Conservation (phyloP, 441 rosid genomes). For the Manihot esculenta region DNA sequence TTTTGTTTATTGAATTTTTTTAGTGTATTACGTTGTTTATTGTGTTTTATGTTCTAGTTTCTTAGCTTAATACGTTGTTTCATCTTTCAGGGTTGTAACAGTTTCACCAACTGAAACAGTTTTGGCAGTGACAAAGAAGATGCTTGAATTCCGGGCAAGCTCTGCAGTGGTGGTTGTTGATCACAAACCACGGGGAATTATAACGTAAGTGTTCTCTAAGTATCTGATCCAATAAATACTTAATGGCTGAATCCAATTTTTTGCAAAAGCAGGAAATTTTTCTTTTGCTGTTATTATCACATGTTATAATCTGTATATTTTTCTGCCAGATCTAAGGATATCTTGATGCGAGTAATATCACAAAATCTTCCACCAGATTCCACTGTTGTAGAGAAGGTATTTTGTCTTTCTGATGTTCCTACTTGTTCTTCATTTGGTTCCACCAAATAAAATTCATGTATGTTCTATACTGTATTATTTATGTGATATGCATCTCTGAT, state of each 20-base stretch:
- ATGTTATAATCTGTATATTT: slow-evolving; percentile 22
- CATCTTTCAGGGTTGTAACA: slow-evolving; percentile 71
- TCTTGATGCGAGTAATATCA: slow-evolving; percentile 88
- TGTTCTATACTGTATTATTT: neutral
- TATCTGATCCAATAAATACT: neutral
- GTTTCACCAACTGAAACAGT: slow-evolving; percentile 87
- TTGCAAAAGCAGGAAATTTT: neutral
- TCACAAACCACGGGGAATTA: slow-evolving; percentile 74
- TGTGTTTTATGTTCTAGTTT: slow-evolving; percentile 6
- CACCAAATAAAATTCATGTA: neutral
- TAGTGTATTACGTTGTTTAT: neutral
- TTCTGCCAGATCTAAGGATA: slow-evolving; percentile 79
- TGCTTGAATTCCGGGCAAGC: slow-evolving; percentile 75
- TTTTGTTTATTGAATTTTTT: slow-evolving; percentile 33
- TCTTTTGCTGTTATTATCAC: neutral
- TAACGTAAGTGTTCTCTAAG: slow-evolving; percentile 60
- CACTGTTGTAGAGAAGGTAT: slow-evolving; percentile 82
- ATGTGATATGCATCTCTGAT: neutral
- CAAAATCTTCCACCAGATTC: slow-evolving; percentile 73
- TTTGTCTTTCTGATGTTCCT: slow-evolving; percentile 9
- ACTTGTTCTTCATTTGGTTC: neutral
- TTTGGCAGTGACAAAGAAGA: slow-evolving; percentile 65
- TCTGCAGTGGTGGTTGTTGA: slow-evolving; percentile 74
- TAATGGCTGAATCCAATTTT: too few species aligned
- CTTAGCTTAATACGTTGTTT: slow-evolving; percentile 22